Evolutionary conservation across 1,284 basidiomycete species (phyloP), one percentile per base, ranked within the genome.

Genomic region (Rhodotorula sp.): DNA sequence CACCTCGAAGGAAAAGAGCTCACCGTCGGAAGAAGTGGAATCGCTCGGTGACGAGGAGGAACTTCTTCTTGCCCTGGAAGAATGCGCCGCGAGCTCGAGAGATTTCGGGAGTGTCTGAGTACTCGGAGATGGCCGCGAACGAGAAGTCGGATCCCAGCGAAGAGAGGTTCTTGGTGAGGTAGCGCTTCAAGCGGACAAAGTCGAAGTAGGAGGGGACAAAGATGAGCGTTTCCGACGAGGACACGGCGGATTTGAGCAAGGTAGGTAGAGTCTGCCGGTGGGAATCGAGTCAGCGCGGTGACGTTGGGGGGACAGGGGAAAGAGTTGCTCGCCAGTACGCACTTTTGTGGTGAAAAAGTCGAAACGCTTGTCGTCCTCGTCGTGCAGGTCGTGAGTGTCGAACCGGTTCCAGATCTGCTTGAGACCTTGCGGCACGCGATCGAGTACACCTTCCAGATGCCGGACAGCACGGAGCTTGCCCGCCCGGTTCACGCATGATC

Each of bases 191-290:
- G 18, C 93, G 87, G 64, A 98, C 91, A 81, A 97, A 99, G 83
- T 99, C 97, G 79, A 97, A 97, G 72, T 95, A 98, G 0, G 92
- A 94, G 0, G 97, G 94, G 16, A 99, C 84, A 78, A 98, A 91
- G 77, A 99, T 85, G 67, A 90, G 85, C 0, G 93, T 93, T 79
- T 94, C 92, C 54, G 88, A 85, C 74, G 93, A 90, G 80, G 92
- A 89, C 6, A 98, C 90, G 0, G 95, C 97, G 2, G 94, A 95
- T 80, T 93, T 94, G 61, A 93, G 83, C 19, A 97, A 82, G 12
- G 85, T 80, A 4, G 94, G 92, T 5, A 98, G 84, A 19, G 93
- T 84, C 90, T 93, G 70, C n/a, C 18, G 2, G 19, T 10, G 28
- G 4, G 21, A 8, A 23, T 3, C 23, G 21, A 16, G n/a, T 15